Evolutionary conservation across 352 stramenopile species (phyloP).

Genomic region (Pythium grandisporangium): DNA sequence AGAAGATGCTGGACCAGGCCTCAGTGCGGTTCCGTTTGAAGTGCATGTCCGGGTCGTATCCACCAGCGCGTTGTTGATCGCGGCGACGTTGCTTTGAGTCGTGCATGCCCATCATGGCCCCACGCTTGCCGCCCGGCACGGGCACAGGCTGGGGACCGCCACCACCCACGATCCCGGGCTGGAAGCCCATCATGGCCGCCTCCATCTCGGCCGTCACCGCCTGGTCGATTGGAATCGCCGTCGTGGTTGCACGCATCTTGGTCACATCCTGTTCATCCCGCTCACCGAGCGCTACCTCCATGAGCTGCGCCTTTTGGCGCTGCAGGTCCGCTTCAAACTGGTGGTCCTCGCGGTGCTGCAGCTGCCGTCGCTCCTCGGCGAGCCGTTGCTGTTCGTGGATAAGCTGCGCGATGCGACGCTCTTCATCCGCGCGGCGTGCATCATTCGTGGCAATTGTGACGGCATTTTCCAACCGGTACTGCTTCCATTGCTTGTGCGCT

Average conservation of each 20-base stretch:
- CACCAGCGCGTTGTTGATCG: conserved; percentile 71
- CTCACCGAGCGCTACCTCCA: conserved; percentile 79
- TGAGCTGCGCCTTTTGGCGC: conserved; percentile 76
- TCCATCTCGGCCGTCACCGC: conserved; percentile 84
- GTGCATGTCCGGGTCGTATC: conserved; percentile 67
- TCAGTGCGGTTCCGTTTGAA: conserved; percentile 76
- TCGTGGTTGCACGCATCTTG: conserved; percentile 67
- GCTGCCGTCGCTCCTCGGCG: conserved; percentile 60
- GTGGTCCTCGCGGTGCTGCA: conserved; percentile 72
- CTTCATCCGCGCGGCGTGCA: conserved; percentile 79
- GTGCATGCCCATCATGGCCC: conserved; percentile 67
- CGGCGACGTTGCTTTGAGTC: conserved; percentile 71
- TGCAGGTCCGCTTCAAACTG: conserved; percentile 76
- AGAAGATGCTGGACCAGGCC: conserved; percentile 74
- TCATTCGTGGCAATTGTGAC: conserved; percentile 82
- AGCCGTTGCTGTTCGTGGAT: conserved; percentile 77
- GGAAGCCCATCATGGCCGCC: conserved; percentile 83
- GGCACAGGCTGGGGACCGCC: conserved; percentile 67
- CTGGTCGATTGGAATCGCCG: conserved; percentile 78
- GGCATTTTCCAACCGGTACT: conserved; percentile 74
- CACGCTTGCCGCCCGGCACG: conserved; percentile 71
- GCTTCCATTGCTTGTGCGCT: conserved; percentile 81
- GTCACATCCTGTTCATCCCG: conserved; percentile 71
- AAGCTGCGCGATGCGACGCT: conserved; percentile 76
- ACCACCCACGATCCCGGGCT: conserved; percentile 59